Base-by-base conservation (phyloP, 495 filamentous ascomycete species). In the Annulohypoxylon stygium region DNA sequence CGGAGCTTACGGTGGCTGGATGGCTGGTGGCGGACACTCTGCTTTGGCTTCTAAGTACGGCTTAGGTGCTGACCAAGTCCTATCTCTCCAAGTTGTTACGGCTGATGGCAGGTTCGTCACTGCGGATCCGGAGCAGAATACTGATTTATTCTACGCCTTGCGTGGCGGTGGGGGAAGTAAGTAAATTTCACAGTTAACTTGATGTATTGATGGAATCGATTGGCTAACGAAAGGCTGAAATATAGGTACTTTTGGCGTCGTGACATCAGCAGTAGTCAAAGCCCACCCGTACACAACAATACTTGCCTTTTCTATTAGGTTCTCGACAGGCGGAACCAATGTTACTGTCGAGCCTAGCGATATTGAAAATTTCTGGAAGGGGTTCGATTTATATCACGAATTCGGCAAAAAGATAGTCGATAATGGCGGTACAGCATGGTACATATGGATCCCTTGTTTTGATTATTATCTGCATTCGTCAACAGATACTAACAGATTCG, bases 141-240 rank as follows among this genome's bases (percentile, higher is more conserved):
- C 82, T 0, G 90, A 91, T 30, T 78, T 91, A 8, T 92, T 89
- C 81, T 91, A 83, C 83, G 90, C 90, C 4, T 78, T 91, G 2
- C 81, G 85, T 25, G 90, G 89, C 6, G 87, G 88, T 3, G 89
- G 88, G 2, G 85, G 81, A 8, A 85, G 87, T 85, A 76, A 75
- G 78, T 5, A 57, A 23, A 14, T 10, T 25, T 18, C 12, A 48
- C 9, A 2, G 5, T 7, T 36, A 0, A 6, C 41, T 11, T 5
- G 3, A 20, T 9, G 4, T 61, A 16, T 16, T 3, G 8, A 53
- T 36, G n/a, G 23, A 37, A 7, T 1, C 14, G 1, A n/a, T 41
- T 23, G 16, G 25, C 63, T 78, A 34, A 71, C 36, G 12, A 48
- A 12, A 48, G 5, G 30, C 30, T 30, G 30, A 3, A 51, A 18